Percentiles rank a stretch among this genome's conserved stretches.
phyloP scores from a whole-genome alignment of 2,329 filamentous ascomycete species.

The Exophiala xenobiotica region DNA sequence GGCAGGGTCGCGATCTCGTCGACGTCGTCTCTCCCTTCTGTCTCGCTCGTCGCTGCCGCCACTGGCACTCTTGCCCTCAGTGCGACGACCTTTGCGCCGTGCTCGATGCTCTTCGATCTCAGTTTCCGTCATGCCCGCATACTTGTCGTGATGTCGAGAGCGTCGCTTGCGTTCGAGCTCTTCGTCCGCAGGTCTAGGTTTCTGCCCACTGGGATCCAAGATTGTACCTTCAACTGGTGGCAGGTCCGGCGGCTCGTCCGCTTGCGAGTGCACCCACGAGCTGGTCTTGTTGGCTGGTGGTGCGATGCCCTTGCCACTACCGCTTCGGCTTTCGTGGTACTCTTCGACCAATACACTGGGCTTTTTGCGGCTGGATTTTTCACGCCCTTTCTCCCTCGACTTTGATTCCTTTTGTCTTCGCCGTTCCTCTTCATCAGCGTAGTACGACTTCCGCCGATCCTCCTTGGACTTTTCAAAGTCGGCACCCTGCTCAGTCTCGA shows the following conservation, averaged over 20 bases:
- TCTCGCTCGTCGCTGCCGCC: constrained; percentile 28
- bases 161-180: constrained; percentile 32
- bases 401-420: constrained; percentile 33
- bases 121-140: constrained; percentile 41
- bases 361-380: constrained; percentile 26
- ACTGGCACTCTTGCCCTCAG: constrained; percentile 27
- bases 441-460: constrained; percentile 37
- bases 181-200: constrained; percentile 32
- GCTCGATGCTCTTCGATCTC: constrained; percentile 41
- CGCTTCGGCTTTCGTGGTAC: constrained; percentile 36
- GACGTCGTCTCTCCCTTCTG: constrained; percentile 20
- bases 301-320: constrained; percentile 29
- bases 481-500: constrained; percentile 27
- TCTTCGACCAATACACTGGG: constrained; percentile 34
- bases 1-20: constrained; percentile 13
- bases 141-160: constrained; percentile 41
- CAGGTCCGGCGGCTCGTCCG: constrained; percentile 48
- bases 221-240: constrained; percentile 49
- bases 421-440: constrained; percentile 32
- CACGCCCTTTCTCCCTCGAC: constrained; percentile 36
- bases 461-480: constrained; percentile 25
- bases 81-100: constrained; percentile 22
- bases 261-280: constrained; percentile 51
- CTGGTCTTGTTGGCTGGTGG: constrained; percentile 46
- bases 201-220: constrained; percentile 38